Base-by-base conservation (phyloP, 495 filamentous ascomycete species). In the Annulohypoxylon maeteangense region DNA sequence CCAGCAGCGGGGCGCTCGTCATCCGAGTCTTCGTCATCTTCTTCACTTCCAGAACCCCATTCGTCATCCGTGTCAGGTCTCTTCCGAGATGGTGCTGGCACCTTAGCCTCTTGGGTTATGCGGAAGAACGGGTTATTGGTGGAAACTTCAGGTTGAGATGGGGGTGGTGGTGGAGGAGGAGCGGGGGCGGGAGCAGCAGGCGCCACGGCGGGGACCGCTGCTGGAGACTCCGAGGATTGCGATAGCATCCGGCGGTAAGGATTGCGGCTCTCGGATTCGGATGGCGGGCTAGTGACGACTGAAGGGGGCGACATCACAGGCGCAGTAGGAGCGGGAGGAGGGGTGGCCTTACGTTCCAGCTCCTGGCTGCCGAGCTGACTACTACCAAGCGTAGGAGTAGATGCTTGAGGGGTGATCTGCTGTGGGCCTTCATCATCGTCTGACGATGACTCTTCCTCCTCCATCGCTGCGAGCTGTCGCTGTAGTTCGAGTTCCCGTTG, bases 91-190 rank as follows among this genome's bases (percentile, higher is more conserved):
- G 76, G 69, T 11, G 75, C 75, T 14, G 60, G 69, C 7, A 70
- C 76, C 18, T 81, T 76, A 29, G 82, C 78, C 65, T 90, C 81
- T 67, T 89, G 90, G 12, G 90, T 87, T 50, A 97, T 84, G 50
- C 94, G 92, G 80, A 95, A 93, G 88, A 99, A 99, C n/a, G 95
- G 95, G 74, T 99, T 99, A 74, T 99, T 99, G 34, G 91, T 96
- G 22, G 93, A 93, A 38, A 87, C 81, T 54, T 89, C 87, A 7
- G 81, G 65, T 56, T 79, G 80, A 45, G 36, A 6, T 29, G 84
- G 75, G 36, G 83, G 75, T 8, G 82, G 78, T 16, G 76, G 79
- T 27, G 84, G 78, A 18, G 82, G 75, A 18, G 85, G 78, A 40
- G 79, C 65, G 11, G 79, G 72, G 16, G 82, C 76, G 11, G 85